Conservation (phyloP, 495 filamentous ascomycete species). For the Aspergillus sparsus region DNA sequence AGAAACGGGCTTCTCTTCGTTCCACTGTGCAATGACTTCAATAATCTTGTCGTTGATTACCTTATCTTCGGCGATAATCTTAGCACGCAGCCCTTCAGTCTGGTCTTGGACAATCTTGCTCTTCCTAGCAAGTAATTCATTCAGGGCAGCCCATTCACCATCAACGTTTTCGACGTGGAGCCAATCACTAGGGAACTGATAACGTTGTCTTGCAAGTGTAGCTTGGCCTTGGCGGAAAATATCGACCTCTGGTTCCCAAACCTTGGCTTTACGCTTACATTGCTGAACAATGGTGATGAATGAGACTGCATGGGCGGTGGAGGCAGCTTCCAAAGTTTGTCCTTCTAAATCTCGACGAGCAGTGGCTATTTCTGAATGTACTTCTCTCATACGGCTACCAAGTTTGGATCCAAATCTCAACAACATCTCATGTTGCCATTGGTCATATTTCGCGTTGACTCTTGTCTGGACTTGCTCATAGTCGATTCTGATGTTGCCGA, state of each 20-base stretch:
- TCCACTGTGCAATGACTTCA: constrained; percentile 83
- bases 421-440: constrained; percentile 98
- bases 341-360: constrained; percentile 85
- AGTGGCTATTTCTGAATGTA: constrained; percentile 84
- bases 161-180: constrained; percentile 91
- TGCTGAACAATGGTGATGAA: constrained; percentile 98
- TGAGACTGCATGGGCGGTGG: constrained; percentile 92
- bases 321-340: constrained; percentile 86
- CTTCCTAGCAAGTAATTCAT: constrained; percentile 85
- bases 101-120: constrained; percentile 93
- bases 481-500: constrained; percentile 91
- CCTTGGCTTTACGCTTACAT: constrained; percentile 86
- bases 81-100: constrained; percentile 91
- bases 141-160: constrained; percentile 86
- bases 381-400: constrained; percentile 85
- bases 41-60: constrained; percentile 83
- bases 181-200: constrained; percentile 92
- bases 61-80: constrained; percentile 91
- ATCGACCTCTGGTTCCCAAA: constrained; percentile 94
- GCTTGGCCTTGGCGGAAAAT: constrained; percentile 94
- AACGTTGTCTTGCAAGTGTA: constrained; percentile 82
- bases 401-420: constrained; percentile 87
- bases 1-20: constrained; percentile 93
- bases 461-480: constrained; percentile 98
- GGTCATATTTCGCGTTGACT: constrained; percentile 98